Conservation (phyloP, 208 protist species). For the Trypanosoma lewisi region DNA sequence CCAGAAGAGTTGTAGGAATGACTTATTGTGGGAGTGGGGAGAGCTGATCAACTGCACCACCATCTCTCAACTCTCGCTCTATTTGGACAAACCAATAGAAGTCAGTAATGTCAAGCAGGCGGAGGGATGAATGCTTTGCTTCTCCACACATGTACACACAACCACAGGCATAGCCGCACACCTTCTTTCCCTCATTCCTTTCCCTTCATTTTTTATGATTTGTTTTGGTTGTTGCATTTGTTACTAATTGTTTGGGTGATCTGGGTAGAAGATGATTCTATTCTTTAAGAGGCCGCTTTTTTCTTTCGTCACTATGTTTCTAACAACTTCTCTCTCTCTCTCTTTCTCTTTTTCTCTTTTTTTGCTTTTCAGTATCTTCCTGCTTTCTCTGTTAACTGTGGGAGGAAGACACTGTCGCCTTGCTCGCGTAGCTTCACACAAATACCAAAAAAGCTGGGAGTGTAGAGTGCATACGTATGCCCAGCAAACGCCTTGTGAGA, state of each 20-base stretch:
- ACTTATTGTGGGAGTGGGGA: slow-evolving; percentile 24
- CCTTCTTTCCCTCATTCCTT: slow-evolving; percentile 4
- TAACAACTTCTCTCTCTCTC: slow-evolving; percentile 15
- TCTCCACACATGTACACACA: background rate
- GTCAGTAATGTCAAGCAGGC: background rate
- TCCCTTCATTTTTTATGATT: slow-evolving; percentile 12
- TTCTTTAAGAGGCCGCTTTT: too few relatives aligned
- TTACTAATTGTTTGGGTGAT: too few relatives aligned
- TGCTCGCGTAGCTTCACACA: too few relatives aligned
- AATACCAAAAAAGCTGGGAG: too few relatives aligned
- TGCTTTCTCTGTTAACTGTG: slow-evolving; percentile 1
- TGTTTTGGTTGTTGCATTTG: too few relatives aligned
- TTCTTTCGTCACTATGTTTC: too few relatives aligned
- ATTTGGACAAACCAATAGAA: slow-evolving; percentile 12
- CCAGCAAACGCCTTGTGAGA: slow-evolving; percentile 45
- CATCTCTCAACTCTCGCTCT: slow-evolving; percentile 22
- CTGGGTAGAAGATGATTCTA: too few relatives aligned
- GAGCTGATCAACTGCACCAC: slow-evolving; percentile 23
- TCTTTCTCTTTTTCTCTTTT: slow-evolving; percentile 23
- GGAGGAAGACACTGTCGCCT: background rate
- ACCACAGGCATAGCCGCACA: too few relatives aligned
- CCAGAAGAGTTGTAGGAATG: background rate
- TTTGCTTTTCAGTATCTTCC: slow-evolving; percentile 9
- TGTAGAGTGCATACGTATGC: too few relatives aligned
- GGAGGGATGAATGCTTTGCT: slow-evolving; percentile 1